phyloP scores from a whole-genome alignment of 371 early-diverging fungal genomes.

The Entomophthora muscae region DNA sequence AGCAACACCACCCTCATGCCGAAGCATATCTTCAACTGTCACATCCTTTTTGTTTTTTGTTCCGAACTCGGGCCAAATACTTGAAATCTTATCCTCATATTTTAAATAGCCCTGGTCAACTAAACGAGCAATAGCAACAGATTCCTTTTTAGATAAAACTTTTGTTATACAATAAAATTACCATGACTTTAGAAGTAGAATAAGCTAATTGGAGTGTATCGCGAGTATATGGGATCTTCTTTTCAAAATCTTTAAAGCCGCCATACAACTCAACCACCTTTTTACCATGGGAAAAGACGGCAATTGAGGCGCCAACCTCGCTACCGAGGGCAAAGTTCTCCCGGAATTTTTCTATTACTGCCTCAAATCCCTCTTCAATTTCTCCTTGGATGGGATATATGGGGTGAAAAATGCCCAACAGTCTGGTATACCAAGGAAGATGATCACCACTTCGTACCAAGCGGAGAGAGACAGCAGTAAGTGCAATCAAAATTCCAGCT shows the following conservation, averaged over 20 bases:
- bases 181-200: slow-evolving; percentile 36
- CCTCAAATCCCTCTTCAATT: no score
- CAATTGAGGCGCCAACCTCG: slow-evolving; percentile 31
- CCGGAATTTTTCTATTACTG: no score
- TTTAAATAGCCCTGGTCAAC: slow-evolving; percentile 33
- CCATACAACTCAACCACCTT: slow-evolving; percentile 39
- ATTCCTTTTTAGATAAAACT: slow-evolving; percentile 32
- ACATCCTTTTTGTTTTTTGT: slow-evolving; percentile 56
- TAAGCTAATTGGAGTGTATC: slow-evolving; percentile 41
- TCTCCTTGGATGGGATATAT: no score
- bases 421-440: no score
- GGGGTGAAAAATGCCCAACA: no score
- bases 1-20: slow-evolving; percentile 40
- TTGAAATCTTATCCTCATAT: slow-evolving; percentile 29
- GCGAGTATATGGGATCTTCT: slow-evolving; percentile 22
- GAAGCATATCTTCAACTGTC: slow-evolving; percentile 34
- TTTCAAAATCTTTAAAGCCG: slow-evolving; percentile 32
- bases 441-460: no score
- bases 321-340: slow-evolving; percentile 12
- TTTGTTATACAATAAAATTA: slow-evolving; percentile 10
- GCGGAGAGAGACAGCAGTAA: no score
- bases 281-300: slow-evolving; percentile 32
- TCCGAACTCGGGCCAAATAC: slow-evolving; percentile 62
- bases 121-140: slow-evolving; percentile 35
- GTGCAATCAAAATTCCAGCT: no score